Base-by-base conservation (phyloP, 2,329 filamentous ascomycete species). In the Uncinocarpus reesii region DNA sequence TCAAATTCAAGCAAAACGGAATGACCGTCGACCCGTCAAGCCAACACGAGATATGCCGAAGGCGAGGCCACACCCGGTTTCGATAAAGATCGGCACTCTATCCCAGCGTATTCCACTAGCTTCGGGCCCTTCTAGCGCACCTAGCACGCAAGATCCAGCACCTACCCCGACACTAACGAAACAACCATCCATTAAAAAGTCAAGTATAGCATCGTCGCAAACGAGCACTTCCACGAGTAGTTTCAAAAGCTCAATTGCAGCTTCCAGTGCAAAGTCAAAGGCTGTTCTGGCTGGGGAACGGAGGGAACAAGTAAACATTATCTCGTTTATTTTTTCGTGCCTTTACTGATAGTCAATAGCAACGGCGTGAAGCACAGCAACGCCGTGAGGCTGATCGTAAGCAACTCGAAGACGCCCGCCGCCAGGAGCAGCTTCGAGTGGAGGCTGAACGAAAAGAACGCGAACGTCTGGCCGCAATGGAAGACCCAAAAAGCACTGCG, bases 321-420 rank as follows among this genome's bases (percentile, higher is more conserved):
- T 7, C 6, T 7, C 7, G 18, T 37, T 20, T 29, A 16, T 49
- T n/a, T 24, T 53, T 50, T 31, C 42, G 35, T 42, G 26, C 36
- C 31, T 47, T 34, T 41, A 13, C 32, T 49, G 42, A 52, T 18
- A 29, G 21, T 11, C 29, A 16, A 31, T 34, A 79, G 62, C 88
- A 94, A 57, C 86, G 93, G 61, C 79, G 81, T 41, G 85, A 88
- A 55, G 79, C 80, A 11, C 81, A 88, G 16, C 81, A 83, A 31
- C 95, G 93, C 66, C 77, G 81, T 13, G 86, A 93, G 58, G 70
- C 84, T 28, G 87, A 94, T 61, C 80, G 84, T 41, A 87, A 88
- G 67, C 54, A 77, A 47, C 73, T 77, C 46, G 81, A 86, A 54
- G 69, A 71, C 13, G 80, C 83, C 53, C 74, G 73, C 34, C 78